Percentiles rank a stretch among this genome's conserved stretches.
Conservation (phyloP, 306 rosid species). For the Quercus engelmannii region DNA sequence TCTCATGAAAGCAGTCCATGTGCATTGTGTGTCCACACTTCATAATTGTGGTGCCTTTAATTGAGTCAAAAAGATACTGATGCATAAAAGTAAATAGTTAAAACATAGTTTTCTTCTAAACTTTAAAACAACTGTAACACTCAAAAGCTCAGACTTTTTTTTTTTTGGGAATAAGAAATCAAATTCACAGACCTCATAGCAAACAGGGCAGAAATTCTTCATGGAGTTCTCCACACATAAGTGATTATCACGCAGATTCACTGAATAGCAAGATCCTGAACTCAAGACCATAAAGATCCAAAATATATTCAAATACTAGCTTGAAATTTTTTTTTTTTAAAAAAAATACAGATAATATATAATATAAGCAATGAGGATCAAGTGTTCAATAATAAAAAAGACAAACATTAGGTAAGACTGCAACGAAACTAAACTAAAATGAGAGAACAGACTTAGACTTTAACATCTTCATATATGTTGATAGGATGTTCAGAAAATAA, state of each 20-base stretch:
- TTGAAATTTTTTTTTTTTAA: not conserved
- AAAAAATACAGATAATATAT: not conserved
- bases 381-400: not conserved
- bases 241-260: constrained; percentile 51
- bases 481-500: no score
- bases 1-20: constrained; percentile 46
- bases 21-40: constrained; percentile 83
- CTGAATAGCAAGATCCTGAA: constrained; percentile 61
- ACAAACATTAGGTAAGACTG: no score
- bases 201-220: constrained; percentile 71
- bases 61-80: constrained; percentile 76
- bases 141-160: not conserved
- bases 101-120: constrained; percentile 4
- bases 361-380: not conserved
- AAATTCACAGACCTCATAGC: constrained; percentile 59
- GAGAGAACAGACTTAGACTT: no score
- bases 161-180: no score
- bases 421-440: no score
- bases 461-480: no score
- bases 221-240: constrained; percentile 68
- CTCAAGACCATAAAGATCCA: not conserved
- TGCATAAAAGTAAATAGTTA: constrained; percentile 28
- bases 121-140: constrained; percentile 6
- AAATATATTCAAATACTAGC: not conserved
- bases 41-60: constrained; percentile 44